Base-by-base conservation (phyloP, 768 basidiomycete species). In the Panellus pusillus region DNA sequence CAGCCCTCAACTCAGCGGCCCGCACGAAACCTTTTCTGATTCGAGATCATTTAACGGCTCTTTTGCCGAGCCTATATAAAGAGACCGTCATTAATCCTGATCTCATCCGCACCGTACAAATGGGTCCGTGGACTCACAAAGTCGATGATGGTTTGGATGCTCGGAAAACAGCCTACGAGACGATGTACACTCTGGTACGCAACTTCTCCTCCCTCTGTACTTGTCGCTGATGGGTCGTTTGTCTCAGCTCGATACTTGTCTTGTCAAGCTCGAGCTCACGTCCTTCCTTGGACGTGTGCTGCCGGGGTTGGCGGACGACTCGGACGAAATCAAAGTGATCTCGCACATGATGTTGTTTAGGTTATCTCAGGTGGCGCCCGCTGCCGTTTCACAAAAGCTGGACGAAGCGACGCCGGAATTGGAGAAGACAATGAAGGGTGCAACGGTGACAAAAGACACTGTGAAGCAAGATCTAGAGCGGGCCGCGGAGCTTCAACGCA, bases 111-210 rank as follows among this genome's bases (percentile, higher is more conserved):
- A 91, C 89, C 1, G 93, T 97, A 12, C 91, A 93, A 66, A 97
- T 97, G 94, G 93, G 94, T 18, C 93, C 94, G 2, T 97, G 93
- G 93, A 91, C 88, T 24, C 93, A 96, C 72, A 93, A 91, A 67
- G 92, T 97, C 47, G 97, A 99, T 63, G 95, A 98, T 60, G 97
- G 97, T 44, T 78, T 98, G 37, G 96, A 98, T 59, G 87, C 94
- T 18, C 85, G 97, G 54, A 98, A 98, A 78, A 95, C 92, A 0
- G 96, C 97, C 2, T 98, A 91, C 70, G 97, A 99, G 71, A 93
- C 94, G 1, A 91, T 98, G 77, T 95, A 97, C 67, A 97, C 94
- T 17, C 71, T 98, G 61, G 93, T 94, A 62, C 61, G 87, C 70
- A 12, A 28, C 14, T 14, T 17, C 52, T 27, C 18, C 45, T 2